Evolutionary conservation across 805 yeast genomes (phyloP).

Genomic region (Ogataea paradorogensis): DNA sequence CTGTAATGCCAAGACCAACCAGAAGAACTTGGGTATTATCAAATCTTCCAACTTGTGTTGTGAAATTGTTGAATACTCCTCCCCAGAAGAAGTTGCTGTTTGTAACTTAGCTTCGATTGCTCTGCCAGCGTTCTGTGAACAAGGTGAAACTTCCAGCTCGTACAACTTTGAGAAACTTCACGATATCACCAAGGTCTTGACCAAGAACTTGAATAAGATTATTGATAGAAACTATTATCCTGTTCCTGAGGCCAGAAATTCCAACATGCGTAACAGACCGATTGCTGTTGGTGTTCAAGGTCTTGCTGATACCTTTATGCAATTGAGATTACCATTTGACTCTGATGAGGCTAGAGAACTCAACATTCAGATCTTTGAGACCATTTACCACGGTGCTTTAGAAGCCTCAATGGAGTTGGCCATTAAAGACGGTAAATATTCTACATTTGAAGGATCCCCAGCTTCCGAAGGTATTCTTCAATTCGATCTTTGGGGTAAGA

Average conservation of each 20-base stretch:
- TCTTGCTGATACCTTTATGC: conserved; percentile 57
- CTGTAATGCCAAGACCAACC: conserved; percentile 56
- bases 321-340: conserved; percentile 54
- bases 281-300: conserved; percentile 66
- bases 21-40: conserved; percentile 57
- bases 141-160: conserved; percentile 41
- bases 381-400: conserved; percentile 58
- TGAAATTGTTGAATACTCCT: conserved; percentile 60
- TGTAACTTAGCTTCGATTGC: conserved; percentile 62
- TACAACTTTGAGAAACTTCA: conserved; percentile 57
- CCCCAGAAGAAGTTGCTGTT: conserved; percentile 57
- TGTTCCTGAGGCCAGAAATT: conserved; percentile 49
- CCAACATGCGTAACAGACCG: conserved; percentile 59
- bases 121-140: conserved; percentile 53
- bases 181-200: conserved; percentile 50
- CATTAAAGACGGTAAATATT: conserved; percentile 47
- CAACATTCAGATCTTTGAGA: conserved; percentile 59
- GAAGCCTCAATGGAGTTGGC: conserved; percentile 58
- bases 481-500: conserved; percentile 56
- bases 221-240: conserved; percentile 58
- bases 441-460: conserved; percentile 54
- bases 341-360: conserved; percentile 54
- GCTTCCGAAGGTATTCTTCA: conserved; percentile 57
- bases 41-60: conserved; percentile 62
- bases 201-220: conserved; percentile 53